phyloP scores from a whole-genome alignment of 129 eudicot species.

The Pseudognaphalium luteoalbum region DNA sequence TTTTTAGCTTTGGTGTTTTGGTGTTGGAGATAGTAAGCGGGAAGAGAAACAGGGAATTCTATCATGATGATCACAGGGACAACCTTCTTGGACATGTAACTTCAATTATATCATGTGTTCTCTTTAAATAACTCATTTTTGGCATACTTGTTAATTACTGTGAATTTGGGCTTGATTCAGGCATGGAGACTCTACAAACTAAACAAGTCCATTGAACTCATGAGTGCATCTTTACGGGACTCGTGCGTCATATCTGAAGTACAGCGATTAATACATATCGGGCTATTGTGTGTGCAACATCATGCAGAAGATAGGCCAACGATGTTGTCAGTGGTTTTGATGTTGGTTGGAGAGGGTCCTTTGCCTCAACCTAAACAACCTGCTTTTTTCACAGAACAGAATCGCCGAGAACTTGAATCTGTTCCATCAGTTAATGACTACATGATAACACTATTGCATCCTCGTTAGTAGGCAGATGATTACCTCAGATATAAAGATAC shows the following conservation, averaged over 20 bases:
- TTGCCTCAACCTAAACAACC: conserved; percentile 36
- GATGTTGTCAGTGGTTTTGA: conserved; percentile 48
- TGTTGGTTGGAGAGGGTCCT: conserved; percentile 43
- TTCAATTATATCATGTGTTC: not conserved
- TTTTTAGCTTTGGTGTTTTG: too few species aligned
- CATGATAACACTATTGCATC: conserved; percentile 25
- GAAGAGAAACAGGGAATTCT: conserved; percentile 39
- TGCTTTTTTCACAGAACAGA: conserved; percentile 24
- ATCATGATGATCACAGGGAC: conserved; percentile 36
- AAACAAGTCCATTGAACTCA: conserved; percentile 24
- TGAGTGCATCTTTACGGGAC: not conserved
- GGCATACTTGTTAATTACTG: not conserved
- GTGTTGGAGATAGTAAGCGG: too few species aligned
- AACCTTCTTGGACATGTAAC: conserved; percentile 59
- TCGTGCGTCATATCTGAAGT: conserved; percentile 23
- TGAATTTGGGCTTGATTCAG: conserved; percentile 16
- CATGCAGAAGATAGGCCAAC: conserved; percentile 51
- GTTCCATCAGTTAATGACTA: conserved; percentile 5
- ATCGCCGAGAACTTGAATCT: not conserved
- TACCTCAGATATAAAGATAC: too few species aligned
- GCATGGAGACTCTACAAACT: conserved; percentile 33
- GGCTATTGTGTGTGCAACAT: conserved; percentile 53
- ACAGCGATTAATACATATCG: conserved; percentile 35
- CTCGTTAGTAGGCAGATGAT: not conserved
- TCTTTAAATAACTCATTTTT: not conserved